Percentiles rank a stretch among this genome's conserved stretches.
Conservation (phyloP, 495 filamentous ascomycete genomes). For the Pyrenula massariospora region DNA sequence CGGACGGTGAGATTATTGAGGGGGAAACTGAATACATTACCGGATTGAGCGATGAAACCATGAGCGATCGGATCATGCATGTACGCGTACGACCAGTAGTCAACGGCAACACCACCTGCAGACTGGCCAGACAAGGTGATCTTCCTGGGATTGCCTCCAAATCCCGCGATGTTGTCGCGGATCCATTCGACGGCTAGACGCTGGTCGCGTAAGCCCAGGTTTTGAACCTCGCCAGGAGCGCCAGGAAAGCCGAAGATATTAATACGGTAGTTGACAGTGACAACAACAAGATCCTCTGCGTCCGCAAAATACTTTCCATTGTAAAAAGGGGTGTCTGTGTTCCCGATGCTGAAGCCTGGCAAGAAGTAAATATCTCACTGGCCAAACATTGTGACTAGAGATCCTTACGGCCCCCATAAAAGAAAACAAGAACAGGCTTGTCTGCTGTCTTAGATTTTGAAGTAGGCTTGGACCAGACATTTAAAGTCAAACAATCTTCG, state of each 20-base stretch:
- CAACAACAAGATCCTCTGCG: constrained; percentile 28
- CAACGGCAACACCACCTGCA: constrained; percentile 32
- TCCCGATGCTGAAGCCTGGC: constrained; percentile 16
- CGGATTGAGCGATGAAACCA: constrained; percentile 41
- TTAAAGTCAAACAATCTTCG: constrained; percentile 36
- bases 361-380: constrained; percentile 1
- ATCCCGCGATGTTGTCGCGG: constrained; percentile 46
- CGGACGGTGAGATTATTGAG: constrained; percentile 16
- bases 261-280: constrained; percentile 36
- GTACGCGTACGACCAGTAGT: constrained; percentile 39
- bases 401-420: constrained; percentile 27
- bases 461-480: constrained; percentile 27
- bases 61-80: constrained; percentile 23
- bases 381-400: not conserved
- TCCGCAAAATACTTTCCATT: constrained; percentile 24
- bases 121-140: constrained; percentile 46
- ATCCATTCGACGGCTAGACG: constrained; percentile 41
- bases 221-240: constrained; percentile 22
- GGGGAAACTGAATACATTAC: constrained; percentile 34
- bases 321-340: constrained; percentile 26
- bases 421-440: constrained; percentile 22
- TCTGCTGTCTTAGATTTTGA: constrained; percentile 1
- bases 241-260: constrained; percentile 40
- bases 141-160: constrained; percentile 37
- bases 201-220: constrained; percentile 32